Evolutionary conservation across 2,329 filamentous ascomycete genomes (phyloP).

Genomic region (Arthrobotrys pseudoclavata): DNA sequence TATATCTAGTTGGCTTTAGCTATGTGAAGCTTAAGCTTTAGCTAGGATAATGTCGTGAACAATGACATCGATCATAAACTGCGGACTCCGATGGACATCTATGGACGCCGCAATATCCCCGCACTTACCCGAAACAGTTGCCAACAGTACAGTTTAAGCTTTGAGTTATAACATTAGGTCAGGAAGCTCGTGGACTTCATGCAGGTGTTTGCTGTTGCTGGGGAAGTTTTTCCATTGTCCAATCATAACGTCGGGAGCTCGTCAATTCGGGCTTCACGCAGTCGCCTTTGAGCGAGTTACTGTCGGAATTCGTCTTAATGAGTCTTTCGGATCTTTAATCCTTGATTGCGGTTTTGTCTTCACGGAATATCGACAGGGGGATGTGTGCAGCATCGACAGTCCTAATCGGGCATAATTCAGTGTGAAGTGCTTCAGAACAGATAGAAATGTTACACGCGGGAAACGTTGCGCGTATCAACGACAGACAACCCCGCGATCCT

Average conservation of each 20-base stretch:
- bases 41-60: neutral
- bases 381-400: slow-evolving; percentile 6
- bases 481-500: slow-evolving; percentile 40
- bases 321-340: slow-evolving; percentile 33
- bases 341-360: slow-evolving; percentile 44
- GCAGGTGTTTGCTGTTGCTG: slow-evolving; percentile 22
- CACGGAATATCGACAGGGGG: slow-evolving; percentile 3
- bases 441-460: slow-evolving; percentile 20
- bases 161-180: neutral
- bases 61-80: neutral
- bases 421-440: neutral
- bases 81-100: slow-evolving; percentile 8
- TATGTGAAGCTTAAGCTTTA: neutral
- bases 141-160: neutral
- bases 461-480: slow-evolving; percentile 20
- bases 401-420: neutral
- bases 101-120: neutral
- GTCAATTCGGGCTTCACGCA: slow-evolving; percentile 8
- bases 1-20: neutral
- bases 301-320: neutral
- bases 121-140: slow-evolving; percentile 2
- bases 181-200: neutral
- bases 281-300: neutral
- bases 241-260: slow-evolving; percentile 5
- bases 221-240: slow-evolving; percentile 6